phyloP scores from a whole-genome alignment of 345 rosid genomes.

The Excoecaria agallocha region DNA sequence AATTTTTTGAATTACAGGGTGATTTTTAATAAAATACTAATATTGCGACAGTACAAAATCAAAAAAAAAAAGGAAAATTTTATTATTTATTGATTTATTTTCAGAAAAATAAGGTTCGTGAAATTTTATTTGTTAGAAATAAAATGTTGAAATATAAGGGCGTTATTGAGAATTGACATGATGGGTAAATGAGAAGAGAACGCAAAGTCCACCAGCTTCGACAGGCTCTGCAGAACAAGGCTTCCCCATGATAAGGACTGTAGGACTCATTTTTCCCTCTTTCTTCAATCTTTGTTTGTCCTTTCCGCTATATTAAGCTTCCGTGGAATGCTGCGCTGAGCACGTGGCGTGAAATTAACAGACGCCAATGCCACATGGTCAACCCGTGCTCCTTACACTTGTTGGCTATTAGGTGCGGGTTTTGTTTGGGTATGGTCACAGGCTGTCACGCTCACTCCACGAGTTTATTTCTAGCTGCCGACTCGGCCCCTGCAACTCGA shows the following conservation, averaged over 20 bases:
- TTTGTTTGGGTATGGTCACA: conserved; percentile 9
- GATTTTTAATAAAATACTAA: too few species aligned
- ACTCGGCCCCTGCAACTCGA: background rate
- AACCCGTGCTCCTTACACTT: conserved; percentile 3
- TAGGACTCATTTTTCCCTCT: too few species aligned
- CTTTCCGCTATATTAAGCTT: background rate
- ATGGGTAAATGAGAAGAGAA: background rate
- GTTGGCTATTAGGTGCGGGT: conserved; percentile 17
- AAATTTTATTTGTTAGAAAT: too few species aligned
- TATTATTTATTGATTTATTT: too few species aligned
- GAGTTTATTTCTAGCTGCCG: conserved; percentile 6
- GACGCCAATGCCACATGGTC: conserved; percentile 27
- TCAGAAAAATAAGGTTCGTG: too few species aligned
- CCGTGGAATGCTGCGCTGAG: conserved; percentile 5
- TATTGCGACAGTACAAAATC: too few species aligned
- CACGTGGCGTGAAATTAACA: conserved; percentile 24
- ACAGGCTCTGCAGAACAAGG: background rate
- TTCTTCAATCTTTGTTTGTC: background rate
- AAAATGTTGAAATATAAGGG: background rate
- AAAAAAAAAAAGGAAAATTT: too few species aligned
- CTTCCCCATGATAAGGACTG: too few species aligned
- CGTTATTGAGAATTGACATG: background rate
- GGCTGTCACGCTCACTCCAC: conserved; percentile 21
- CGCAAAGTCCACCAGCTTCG: background rate
- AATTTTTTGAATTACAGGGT: too few species aligned